phyloP scores from a whole-genome alignment of 2,329 filamentous ascomycete genomes.

The Rosellinia necatrix region DNA sequence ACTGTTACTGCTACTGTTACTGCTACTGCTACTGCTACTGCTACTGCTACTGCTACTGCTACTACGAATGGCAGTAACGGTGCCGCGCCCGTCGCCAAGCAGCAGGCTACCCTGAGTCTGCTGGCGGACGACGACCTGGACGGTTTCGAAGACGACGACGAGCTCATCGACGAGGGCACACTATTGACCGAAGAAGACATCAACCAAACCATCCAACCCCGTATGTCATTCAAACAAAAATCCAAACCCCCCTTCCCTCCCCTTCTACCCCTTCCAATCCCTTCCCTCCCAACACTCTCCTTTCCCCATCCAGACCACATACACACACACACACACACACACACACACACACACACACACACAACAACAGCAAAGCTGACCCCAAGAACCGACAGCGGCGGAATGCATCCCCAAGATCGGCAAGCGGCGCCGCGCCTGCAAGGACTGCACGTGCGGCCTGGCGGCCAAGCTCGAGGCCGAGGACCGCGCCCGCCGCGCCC shows the following conservation, averaged over 20 bases:
- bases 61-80: slow-evolving; percentile 38
- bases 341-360: slow-evolving; percentile 31
- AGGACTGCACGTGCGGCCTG: slow-evolving; percentile 96
- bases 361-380: slow-evolving; percentile 80
- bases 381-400: slow-evolving; percentile 77
- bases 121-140: slow-evolving; percentile 64
- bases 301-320: background rate
- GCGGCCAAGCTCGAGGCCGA: slow-evolving; percentile 85
- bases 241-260: no score
- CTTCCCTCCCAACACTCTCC: background rate
- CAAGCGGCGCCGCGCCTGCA: slow-evolving; percentile 91
- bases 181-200: slow-evolving; percentile 86
- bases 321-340: background rate
- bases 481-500: slow-evolving; percentile 69
- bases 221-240: no score
- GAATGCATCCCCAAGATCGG: slow-evolving; percentile 87
- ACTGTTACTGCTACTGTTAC: no score
- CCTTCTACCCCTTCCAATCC: background rate
- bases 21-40: no score
- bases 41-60: no score
- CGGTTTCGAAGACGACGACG: slow-evolving; percentile 75
- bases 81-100: slow-evolving; percentile 46
- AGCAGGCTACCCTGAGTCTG: slow-evolving; percentile 67
- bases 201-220: slow-evolving; percentile 74
- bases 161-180: slow-evolving; percentile 88